Evolutionary conservation across 352 stramenopile species (phyloP).

Genomic region (Phytophthora cactorum): DNA sequence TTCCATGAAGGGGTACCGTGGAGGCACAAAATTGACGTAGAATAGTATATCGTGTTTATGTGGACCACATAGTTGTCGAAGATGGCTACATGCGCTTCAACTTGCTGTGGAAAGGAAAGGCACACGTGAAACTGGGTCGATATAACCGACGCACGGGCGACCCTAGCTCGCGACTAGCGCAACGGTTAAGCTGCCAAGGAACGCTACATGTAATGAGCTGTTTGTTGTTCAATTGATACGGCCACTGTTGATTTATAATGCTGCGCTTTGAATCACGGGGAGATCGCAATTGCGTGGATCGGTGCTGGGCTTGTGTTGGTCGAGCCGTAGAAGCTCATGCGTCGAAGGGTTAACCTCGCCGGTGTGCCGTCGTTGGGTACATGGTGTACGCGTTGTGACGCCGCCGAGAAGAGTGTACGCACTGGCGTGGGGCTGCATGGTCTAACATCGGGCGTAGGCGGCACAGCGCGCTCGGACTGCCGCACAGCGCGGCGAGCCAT

Average conservation of each 20-base stretch:
- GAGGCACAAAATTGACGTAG: constrained; percentile 9
- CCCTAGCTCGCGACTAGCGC: background rate
- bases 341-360: constrained; percentile 11
- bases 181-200: constrained; percentile 1
- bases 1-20: constrained; percentile 13
- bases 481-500: constrained; percentile 70
- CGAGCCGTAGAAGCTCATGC: constrained; percentile 27
- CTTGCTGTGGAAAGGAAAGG: background rate
- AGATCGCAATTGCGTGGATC: constrained; percentile 28
- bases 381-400: constrained; percentile 32
- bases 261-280: constrained; percentile 1
- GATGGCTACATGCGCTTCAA: constrained; percentile 17
- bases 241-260: constrained; percentile 5
- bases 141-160: background rate
- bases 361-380: constrained; percentile 20
- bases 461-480: constrained; percentile 62
- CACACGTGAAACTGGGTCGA: background rate
- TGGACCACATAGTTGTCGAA: background rate
- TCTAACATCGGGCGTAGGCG: constrained; percentile 20
- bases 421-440: constrained; percentile 55
- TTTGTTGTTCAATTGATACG: constrained; percentile 4
- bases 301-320: constrained; percentile 24
- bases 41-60: constrained; percentile 14
- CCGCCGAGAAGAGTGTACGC: constrained; percentile 25
- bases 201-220: background rate